Base-by-base conservation (phyloP, 169 alveolate genomes). In the Eimeria tenella region DNA sequence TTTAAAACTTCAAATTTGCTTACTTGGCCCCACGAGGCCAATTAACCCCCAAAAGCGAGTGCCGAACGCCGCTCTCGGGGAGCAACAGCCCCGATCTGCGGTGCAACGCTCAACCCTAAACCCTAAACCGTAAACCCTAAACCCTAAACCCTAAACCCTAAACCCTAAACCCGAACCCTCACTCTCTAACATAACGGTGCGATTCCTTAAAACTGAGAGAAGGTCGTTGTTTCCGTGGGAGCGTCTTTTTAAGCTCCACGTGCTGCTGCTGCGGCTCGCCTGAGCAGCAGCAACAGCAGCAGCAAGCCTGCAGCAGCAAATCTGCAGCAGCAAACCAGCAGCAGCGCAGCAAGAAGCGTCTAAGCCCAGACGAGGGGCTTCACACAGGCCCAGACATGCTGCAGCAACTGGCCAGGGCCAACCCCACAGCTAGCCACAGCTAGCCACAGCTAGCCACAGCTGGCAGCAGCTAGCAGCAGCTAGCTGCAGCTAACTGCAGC, bases 391-490 rank as follows among this genome's bases (percentile, higher is more conserved):
- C n/a, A n/a, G n/a, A n/a, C n/a, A n/a, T n/a, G n/a, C n/a, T n/a
- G n/a, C n/a, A n/a, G n/a, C n/a, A n/a, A n/a, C n/a, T n/a, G n/a
- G n/a, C n/a, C n/a, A n/a, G n/a, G n/a, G n/a, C n/a, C n/a, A n/a
- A n/a, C n/a, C n/a, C 11, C 68, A 58, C 68, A 58, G 21, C 11
- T 58, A 58, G 68, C 68, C 2, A 17, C 68, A 58, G 68, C 21
- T 58, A 58, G 68, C 68, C 19, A 0, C 19, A 10, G 68, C 68
- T 17, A 58, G 68, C 68, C 68, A 55, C 81, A 71, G 81, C 81
- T 25, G 21, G 81, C 81, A 71, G 81, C 81, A 71, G 81, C 56
- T 25, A 71, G 81, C 81, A 71, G 81, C 81, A 71, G 81, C 81
- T 4, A 71, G 81, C 81, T 21, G 56, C 81, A 71, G 81, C 31